A percentile compares a stretch with the other conserved stretches of the same genome.
phyloP scores from a whole-genome alignment of 495 filamentous ascomycete genomes.

The Penicillium ochrochloron region DNA sequence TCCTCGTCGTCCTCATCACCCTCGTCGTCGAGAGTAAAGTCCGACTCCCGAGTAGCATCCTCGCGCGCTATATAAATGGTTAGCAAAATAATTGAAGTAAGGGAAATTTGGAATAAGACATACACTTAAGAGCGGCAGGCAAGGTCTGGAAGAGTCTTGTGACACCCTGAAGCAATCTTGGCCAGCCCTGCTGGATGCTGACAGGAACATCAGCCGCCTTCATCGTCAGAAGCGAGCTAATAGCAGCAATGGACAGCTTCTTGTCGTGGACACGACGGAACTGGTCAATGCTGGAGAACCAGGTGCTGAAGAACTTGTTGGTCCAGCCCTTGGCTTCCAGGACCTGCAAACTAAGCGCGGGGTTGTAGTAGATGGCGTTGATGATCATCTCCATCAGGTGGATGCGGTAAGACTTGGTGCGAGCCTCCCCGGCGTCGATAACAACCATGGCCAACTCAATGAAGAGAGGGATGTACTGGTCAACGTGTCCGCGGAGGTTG shows the following conservation, averaged over 20 bases:
- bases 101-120: conserved; percentile 28
- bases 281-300: conserved; percentile 95
- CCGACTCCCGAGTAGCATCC: conserved; percentile 85
- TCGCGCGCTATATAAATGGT: conserved; percentile 67
- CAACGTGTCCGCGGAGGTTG: conserved; percentile 87
- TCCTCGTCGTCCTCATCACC: conserved; percentile 77
- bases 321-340: conserved; percentile 93
- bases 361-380: conserved; percentile 98
- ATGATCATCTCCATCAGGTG: conserved; percentile 99
- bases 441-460: conserved; percentile 85
- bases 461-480: conserved; percentile 84
- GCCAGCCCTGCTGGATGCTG: conserved; percentile 95
- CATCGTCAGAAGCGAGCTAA: conserved; percentile 79
- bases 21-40: conserved; percentile 77
- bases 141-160: conserved; percentile 90
- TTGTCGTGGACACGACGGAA: conserved; percentile 97
- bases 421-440: conserved; percentile 70
- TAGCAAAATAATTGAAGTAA: conserved; percentile 18
- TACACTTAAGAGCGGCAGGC: conserved; percentile 83
- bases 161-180: conserved; percentile 88
- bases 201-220: conserved; percentile 75
- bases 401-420: conserved; percentile 84
- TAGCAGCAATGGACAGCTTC: conserved; percentile 94
- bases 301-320: conserved; percentile 98
- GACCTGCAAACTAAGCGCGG: conserved; percentile 76